These are phyloP conservation scores for Aspergillus viridinutans DNA, from an alignment of 2,329 filamentous ascomycete genomes.

Conservation along the genomic window DNA sequence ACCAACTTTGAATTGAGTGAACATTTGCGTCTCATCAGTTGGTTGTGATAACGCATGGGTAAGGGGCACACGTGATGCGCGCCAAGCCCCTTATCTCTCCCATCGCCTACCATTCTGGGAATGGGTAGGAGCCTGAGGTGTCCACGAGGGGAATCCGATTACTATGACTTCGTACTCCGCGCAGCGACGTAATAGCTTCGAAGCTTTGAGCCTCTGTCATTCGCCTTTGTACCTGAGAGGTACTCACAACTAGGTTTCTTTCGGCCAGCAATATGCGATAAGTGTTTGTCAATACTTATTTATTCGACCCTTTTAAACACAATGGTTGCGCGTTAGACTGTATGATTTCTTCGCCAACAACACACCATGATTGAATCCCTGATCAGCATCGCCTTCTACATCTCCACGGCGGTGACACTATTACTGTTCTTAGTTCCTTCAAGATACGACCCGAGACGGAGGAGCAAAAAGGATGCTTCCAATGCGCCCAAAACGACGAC, in stretches of 20 bases:
- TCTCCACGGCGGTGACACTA: conserved; percentile 49
- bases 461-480: conserved; percentile 19
- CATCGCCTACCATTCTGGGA: not conserved
- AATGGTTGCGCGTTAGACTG: not conserved
- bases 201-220: not conserved
- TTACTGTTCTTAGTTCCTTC: conserved; percentile 52
- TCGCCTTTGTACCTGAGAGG: no score
- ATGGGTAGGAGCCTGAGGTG: not conserved
- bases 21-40: not conserved
- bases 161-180: not conserved
- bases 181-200: not conserved
- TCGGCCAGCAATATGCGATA: not conserved
- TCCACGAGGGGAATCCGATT: not conserved
- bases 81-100: conserved; percentile 4
- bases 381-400: conserved; percentile 35
- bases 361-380: conserved; percentile 31
- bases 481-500: conserved; percentile 48
- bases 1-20: not conserved
- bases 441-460: conserved; percentile 44
- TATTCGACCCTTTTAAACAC: not conserved
- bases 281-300: not conserved
- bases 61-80: not conserved
- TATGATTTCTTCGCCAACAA: conserved; percentile 15
- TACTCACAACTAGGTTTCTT: not conserved
- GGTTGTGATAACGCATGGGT: not conserved